phyloP scores from a whole-genome alignment of 805 yeast species.

The Debaryomyces castellii region DNA sequence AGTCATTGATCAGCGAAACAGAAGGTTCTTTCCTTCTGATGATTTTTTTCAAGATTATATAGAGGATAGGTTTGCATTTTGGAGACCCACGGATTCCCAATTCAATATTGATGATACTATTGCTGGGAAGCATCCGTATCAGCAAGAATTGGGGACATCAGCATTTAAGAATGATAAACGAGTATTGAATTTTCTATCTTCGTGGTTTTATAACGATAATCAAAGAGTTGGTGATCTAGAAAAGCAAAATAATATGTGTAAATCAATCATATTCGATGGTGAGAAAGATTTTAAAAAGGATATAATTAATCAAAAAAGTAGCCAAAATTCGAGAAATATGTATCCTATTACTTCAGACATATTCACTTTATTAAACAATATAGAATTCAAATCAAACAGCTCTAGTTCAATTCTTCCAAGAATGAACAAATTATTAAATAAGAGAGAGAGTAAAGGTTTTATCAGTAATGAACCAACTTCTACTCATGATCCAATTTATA shows the following conservation, averaged over 20 bases:
- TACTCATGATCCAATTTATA: conserved; percentile 9
- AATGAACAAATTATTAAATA: conserved; percentile 1
- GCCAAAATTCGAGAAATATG: neutral
- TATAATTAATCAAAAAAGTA: neutral
- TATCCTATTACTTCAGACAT: conserved; percentile 4
- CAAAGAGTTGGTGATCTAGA: neutral
- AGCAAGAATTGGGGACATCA: conserved; percentile 6
- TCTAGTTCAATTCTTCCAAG: conserved; percentile 13
- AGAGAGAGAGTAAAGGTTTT: neutral
- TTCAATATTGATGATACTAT: conserved; percentile 24
- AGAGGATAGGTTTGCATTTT: conserved; percentile 31
- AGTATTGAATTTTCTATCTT: neutral
- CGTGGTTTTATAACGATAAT: neutral
- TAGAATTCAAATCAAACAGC: conserved; percentile 14
- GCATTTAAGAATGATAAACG: neutral
- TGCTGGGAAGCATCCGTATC: conserved; percentile 32
- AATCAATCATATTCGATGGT: neutral
- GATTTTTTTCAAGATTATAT: conserved; percentile 22
- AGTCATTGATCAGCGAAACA: conserved; percentile 9
- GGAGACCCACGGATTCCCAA: conserved; percentile 34
- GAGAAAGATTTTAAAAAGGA: neutral
- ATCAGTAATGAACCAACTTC: conserved; percentile 5
- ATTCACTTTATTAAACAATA: conserved; percentile 3
- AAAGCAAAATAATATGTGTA: neutral
- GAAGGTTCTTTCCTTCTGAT: conserved; percentile 8